Evolutionary conservation across 2,329 filamentous ascomycete genomes (phyloP), one percentile per base, ranked within the genome.

Genomic region (Penicillium sp.): DNA sequence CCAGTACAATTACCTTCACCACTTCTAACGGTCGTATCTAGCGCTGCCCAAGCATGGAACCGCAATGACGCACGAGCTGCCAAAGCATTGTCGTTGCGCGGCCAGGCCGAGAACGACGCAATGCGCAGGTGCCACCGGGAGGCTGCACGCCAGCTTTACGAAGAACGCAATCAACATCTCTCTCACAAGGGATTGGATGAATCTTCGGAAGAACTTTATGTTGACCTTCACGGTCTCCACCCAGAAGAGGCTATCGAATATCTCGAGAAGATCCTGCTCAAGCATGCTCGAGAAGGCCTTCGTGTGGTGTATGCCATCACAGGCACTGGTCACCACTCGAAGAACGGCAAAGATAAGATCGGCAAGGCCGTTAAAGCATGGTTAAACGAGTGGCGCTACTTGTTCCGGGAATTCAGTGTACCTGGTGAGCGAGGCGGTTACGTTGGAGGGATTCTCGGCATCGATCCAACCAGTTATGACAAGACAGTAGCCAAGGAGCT

Each of bases 271-370:
- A 86, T 94, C 34, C 81, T 98, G 21, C 76, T 90, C 54, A 88
- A 94, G 63, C 93, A 96, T 63, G 79, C 77, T 57, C 77, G 81
- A 57, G 82, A 86, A 58, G 78, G 77, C 32, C 71, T 75, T 5
- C 79, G 83, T 21, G 87, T 91, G 3, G 80, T 98, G 37, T 98
- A 97, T 66, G 90, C 90, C 58, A 97, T 98, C 66, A 96, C 90
- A 1, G 93, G 93, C 39, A 97, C 91, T 1, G 93, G 91, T 3
- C 90, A 97, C 64, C 93, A 98, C 71, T 95, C 88, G 68, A 97
- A 97, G 75, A 96, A 96, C 65, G 91, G 93, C 62, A 97, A 97
- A 69, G 93, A 98, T 71, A 98, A 98, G 72, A 88, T 98, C 32
- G 91, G 91, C 64, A 95, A 95, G 72, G 89, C 90, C 1, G 84